A percentile compares a stretch with the other conserved stretches of the same genome.
Evolutionary conservation across 148 eudicot species (phyloP).

Genomic region (Salicornia ramosissima): DNA sequence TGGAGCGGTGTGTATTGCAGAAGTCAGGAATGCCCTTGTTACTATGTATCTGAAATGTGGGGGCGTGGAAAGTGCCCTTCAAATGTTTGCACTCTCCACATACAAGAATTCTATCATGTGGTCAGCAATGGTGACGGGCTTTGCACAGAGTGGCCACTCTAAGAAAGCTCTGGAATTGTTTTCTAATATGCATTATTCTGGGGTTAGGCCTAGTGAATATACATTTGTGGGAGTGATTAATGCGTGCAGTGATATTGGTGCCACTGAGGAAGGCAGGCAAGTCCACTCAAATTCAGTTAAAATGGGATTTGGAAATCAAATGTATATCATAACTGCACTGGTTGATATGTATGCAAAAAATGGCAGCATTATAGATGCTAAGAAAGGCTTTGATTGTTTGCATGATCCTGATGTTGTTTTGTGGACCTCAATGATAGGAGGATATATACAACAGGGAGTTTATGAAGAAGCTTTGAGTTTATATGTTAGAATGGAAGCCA

Average conservation of each 20-base stretch:
- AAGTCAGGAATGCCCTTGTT: slow-evolving; percentile 50
- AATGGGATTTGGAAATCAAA: slow-evolving; percentile 45
- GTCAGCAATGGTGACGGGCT: slow-evolving; percentile 59
- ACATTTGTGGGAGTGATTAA: slow-evolving; percentile 60
- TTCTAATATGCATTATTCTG: slow-evolving; percentile 41
- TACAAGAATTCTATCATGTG: slow-evolving; percentile 41
- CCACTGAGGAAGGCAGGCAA: slow-evolving; percentile 41
- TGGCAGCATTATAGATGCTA: slow-evolving; percentile 42
- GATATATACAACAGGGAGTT: slow-evolving; percentile 50
- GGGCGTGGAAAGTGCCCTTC: slow-evolving; percentile 30
- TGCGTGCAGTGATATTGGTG: slow-evolving; percentile 45
- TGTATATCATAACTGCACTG: slow-evolving; percentile 45
- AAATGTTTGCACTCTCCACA: slow-evolving; percentile 32
- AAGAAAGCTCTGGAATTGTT: slow-evolving; percentile 41
- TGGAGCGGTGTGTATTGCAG: slow-evolving; percentile 28
- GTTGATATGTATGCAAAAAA: slow-evolving; percentile 68
- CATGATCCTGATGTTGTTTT: slow-evolving; percentile 52
- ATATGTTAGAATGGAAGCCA: slow-evolving; percentile 47
- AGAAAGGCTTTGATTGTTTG: slow-evolving; percentile 49
- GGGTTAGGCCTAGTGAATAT: slow-evolving; percentile 42
- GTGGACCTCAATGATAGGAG: slow-evolving; percentile 69
- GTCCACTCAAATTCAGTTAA: slow-evolving; percentile 45
- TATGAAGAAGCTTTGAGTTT: slow-evolving; percentile 49
- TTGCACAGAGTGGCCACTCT: slow-evolving; percentile 46
- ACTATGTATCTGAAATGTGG: slow-evolving; percentile 55